These are phyloP conservation scores for Magnusiomyces tetraspermus DNA, from an alignment of 1,139 yeast species.

Conservation along the genomic window DNA sequence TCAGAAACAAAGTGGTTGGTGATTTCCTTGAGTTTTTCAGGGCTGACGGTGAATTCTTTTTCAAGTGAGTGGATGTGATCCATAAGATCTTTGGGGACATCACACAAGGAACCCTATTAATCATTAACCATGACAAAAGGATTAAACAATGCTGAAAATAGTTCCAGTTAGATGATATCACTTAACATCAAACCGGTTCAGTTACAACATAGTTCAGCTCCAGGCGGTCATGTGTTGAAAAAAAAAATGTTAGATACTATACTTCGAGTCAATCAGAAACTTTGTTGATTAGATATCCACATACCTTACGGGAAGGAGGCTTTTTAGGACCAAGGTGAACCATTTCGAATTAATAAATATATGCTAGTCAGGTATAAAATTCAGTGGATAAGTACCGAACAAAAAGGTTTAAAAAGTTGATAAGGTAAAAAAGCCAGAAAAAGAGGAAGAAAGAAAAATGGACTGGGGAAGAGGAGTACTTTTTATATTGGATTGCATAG, in stretches of 20 bases:
- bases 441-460: too few relatives aligned
- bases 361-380: neutral
- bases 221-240: too few relatives aligned
- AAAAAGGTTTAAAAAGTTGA: neutral
- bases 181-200: too few relatives aligned
- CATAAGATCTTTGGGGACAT: slow-evolving; percentile 57
- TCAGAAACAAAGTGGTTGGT: slow-evolving; percentile 63
- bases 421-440: neutral
- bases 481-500: too few relatives aligned
- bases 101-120: slow-evolving; percentile 72
- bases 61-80: slow-evolving; percentile 53
- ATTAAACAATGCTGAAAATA: too few relatives aligned
- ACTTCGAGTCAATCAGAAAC: too few relatives aligned
- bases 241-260: too few relatives aligned
- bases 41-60: slow-evolving; percentile 52
- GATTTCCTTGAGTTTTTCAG: slow-evolving; percentile 51
- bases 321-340: slow-evolving; percentile 78
- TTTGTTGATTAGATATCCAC: too few relatives aligned
- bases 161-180: too few relatives aligned
- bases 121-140: too few relatives aligned
- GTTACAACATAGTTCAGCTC: too few relatives aligned
- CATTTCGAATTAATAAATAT: slow-evolving; percentile 35
- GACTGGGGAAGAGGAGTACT: too few relatives aligned
- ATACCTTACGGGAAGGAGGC: slow-evolving; percentile 77
- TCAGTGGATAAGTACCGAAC: neutral